These are phyloP conservation scores for Chrysanthemum seticuspe DNA, from an alignment of 129 eudicot species.

Conservation along the genomic window DNA sequence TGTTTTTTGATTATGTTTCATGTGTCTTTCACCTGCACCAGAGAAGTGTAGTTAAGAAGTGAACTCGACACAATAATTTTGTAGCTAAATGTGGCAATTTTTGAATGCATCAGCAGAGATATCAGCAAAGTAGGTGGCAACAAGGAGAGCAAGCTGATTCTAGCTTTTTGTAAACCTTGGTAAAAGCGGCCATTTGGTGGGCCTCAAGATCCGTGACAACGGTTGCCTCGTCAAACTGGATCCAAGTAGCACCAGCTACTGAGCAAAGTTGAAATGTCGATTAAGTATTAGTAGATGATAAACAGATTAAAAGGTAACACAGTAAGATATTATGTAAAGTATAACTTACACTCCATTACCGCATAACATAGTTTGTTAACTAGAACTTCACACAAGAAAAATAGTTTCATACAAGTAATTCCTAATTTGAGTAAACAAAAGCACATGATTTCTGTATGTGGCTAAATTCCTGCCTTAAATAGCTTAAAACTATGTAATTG, in stretches of 20 bases:
- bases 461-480: slow-evolving; percentile 17
- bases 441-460: slow-evolving; percentile 2
- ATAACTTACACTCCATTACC: slow-evolving; percentile 9
- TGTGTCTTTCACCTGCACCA: slow-evolving; percentile 74
- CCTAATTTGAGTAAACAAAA: background rate
- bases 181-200: too few relatives aligned
- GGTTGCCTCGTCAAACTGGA: too few relatives aligned
- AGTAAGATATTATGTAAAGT: background rate
- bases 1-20: slow-evolving; percentile 80
- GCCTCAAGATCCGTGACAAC: too few relatives aligned
- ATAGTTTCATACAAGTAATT: background rate
- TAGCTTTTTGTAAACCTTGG: too few relatives aligned
- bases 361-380: slow-evolving; percentile 11
- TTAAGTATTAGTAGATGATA: slow-evolving; percentile 57
- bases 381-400: slow-evolving; percentile 7
- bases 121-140: too few relatives aligned
- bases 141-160: too few relatives aligned
- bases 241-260: background rate
- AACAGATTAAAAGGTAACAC: background rate
- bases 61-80: background rate
- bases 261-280: slow-evolving; percentile 18
- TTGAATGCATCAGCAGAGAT: too few relatives aligned
- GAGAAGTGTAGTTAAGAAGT: slow-evolving; percentile 15
- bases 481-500: slow-evolving; percentile 8
- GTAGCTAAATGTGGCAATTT: too few relatives aligned